These are phyloP conservation scores for Isoetes engelmannii DNA, from an alignment of 83 land plant genomes.

Conservation along the genomic window DNA sequence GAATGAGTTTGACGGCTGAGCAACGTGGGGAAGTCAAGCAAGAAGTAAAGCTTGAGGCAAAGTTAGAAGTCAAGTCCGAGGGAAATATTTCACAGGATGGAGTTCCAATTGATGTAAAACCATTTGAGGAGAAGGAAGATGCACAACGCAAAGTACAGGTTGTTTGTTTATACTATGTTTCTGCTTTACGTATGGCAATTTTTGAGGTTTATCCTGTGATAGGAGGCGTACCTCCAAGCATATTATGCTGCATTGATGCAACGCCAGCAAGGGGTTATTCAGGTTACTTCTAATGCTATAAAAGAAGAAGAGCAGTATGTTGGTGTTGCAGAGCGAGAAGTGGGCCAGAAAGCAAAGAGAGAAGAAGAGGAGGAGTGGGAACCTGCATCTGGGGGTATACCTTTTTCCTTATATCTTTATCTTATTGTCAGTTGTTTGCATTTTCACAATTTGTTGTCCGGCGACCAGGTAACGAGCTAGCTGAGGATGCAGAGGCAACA, in stretches of 20 bases:
- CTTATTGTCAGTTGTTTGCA: too few species aligned
- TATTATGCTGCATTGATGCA: constrained; percentile 63
- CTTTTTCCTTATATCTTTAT: too few species aligned
- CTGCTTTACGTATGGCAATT: not conserved
- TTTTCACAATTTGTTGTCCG: too few species aligned
- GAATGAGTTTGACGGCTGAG: constrained; percentile 69
- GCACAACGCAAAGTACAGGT: constrained; percentile 47
- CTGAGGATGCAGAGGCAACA: too few species aligned
- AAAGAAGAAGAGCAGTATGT: constrained; percentile 16
- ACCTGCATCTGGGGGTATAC: constrained; percentile 32
- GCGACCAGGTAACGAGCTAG: too few species aligned
- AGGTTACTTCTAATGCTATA: constrained; percentile 41
- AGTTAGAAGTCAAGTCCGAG: too few species aligned
- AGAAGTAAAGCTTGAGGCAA: constrained; percentile 32
- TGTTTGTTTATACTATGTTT: not conserved
- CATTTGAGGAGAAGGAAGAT: constrained; percentile 41
- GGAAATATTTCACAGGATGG: too few species aligned
- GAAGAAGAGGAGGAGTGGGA: constrained; percentile 65
- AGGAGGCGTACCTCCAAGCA: constrained; percentile 75
- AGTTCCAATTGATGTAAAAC: constrained; percentile 13
- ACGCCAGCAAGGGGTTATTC: constrained; percentile 49
- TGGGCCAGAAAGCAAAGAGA: constrained; percentile 21
- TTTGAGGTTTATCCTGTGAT: not conserved
- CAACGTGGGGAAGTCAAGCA: constrained; percentile 69
- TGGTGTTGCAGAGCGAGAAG: constrained; percentile 37